A percentile compares a stretch with the other conserved stretches of the same genome.
These are phyloP conservation scores for Melaleuca quinquenervia DNA, from an alignment of 345 rosid species.

Conservation along the genomic window DNA sequence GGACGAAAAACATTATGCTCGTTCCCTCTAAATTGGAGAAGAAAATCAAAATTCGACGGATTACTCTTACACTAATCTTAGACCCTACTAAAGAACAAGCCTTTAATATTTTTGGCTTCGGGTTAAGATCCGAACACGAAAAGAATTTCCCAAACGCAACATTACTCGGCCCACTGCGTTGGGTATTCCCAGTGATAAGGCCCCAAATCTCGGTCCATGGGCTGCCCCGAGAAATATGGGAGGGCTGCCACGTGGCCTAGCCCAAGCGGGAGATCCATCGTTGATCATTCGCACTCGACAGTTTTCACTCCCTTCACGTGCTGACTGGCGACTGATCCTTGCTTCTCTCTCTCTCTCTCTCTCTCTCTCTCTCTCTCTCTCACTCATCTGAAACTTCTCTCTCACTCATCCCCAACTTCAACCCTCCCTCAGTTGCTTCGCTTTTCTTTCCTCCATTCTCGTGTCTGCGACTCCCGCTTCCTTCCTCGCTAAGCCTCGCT, in stretches of 20 bases:
- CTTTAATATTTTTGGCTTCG: background rate
- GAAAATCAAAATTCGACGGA: background rate
- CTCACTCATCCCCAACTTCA: background rate
- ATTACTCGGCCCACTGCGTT: background rate
- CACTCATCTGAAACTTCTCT: background rate
- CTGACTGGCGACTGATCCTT: background rate
- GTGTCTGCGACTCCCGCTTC: background rate
- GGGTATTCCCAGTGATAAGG: background rate
- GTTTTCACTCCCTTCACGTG: background rate
- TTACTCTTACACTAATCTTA: background rate
- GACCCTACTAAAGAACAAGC: background rate
- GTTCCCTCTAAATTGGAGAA: too few relatives aligned
- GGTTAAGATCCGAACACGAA: background rate
- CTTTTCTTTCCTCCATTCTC: background rate
- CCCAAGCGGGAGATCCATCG: background rate
- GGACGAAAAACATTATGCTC: background rate
- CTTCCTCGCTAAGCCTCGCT: conserved; percentile 7
- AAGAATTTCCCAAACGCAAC: background rate
- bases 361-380: background rate
- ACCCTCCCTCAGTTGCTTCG: conserved; percentile 5
- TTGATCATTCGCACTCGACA: background rate
- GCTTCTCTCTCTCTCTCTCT: background rate
- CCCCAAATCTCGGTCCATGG: background rate
- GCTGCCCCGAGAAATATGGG: background rate
- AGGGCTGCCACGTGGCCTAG: background rate